Conservation (phyloP, 2,329 filamentous ascomycete species). For the Verticillium dahliae region DNA sequence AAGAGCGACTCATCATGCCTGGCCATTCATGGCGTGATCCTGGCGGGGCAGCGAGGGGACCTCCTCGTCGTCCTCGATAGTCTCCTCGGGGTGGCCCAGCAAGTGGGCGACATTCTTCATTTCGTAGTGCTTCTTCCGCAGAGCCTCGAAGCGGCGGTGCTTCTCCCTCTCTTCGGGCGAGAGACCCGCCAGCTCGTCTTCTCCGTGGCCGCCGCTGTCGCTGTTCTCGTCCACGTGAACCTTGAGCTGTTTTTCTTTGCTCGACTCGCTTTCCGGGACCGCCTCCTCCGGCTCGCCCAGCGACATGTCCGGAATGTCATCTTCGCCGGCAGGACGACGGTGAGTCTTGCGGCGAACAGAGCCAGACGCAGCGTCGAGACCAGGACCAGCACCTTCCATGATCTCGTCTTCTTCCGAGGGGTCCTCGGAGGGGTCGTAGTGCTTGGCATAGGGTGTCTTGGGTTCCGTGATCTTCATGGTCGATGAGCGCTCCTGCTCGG, state of each 20-base stretch:
- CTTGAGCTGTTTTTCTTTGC: conserved; percentile 13
- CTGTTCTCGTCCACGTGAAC: conserved; percentile 69
- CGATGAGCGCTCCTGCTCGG: conserved; percentile 88
- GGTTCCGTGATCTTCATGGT: conserved; percentile 99
- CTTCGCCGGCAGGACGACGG: conserved; percentile 25
- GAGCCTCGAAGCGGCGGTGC: conserved; percentile 83
- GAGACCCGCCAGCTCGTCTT: conserved; percentile 46
- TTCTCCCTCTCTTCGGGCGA: conserved; percentile 77
- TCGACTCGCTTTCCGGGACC: conserved; percentile 41
- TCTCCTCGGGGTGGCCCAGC: conserved; percentile 67
- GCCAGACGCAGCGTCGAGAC: conserved; percentile 25
- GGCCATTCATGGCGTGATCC: conserved; percentile 7
- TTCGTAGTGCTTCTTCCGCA: conserved; percentile 96
- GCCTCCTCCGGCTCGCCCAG: conserved; percentile 86
- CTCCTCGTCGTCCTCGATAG: conserved; percentile 50
- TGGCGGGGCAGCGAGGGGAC: conserved; percentile 35
- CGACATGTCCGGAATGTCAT: conserved; percentile 87
- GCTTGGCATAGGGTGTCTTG: conserved; percentile 91
- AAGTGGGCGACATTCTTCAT: conserved; percentile 92
- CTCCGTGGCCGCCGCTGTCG: conserved; percentile 47
- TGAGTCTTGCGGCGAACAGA: conserved; percentile 14
- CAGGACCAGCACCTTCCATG: conserved; percentile 59
- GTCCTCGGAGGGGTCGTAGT: conserved; percentile 86
- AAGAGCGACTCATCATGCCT: conserved; percentile 6
- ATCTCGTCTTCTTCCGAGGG: conserved; percentile 71